These are phyloP conservation scores for Astragalus glycyphyllos DNA, from an alignment of 306 rosid genomes.

Conservation along the genomic window DNA sequence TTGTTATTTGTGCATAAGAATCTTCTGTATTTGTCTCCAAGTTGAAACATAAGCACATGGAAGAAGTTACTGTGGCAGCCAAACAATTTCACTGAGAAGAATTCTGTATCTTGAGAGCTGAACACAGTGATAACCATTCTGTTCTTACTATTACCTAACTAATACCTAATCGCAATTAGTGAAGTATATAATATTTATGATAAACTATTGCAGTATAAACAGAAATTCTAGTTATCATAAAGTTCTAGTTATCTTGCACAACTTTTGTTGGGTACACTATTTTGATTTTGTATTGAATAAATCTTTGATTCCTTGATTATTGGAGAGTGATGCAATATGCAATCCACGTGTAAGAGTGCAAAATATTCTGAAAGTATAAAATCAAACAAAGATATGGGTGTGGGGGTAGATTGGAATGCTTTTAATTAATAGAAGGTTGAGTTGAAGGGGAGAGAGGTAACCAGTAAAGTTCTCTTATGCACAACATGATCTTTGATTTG, in stretches of 20 bases:
- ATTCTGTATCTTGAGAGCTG: background rate
- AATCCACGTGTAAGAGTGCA: slow-evolving; percentile 36
- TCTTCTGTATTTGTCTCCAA: slow-evolving; percentile 39
- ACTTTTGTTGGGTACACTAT: background rate
- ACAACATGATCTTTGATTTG: slow-evolving; percentile 9
- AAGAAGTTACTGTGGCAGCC: slow-evolving; percentile 20
- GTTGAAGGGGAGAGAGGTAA: background rate
- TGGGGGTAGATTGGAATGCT: slow-evolving; percentile 5
- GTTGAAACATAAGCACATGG: slow-evolving; percentile 22
- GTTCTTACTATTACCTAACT: background rate
- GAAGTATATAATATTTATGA: background rate
- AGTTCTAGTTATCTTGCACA: background rate
- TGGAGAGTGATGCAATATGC: slow-evolving; percentile 35
- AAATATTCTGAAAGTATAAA: slow-evolving; percentile 34
- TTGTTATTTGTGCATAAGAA: slow-evolving; percentile 42
- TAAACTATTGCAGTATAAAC: background rate
- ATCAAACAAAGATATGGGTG: slow-evolving; percentile 33
- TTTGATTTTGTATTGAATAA: background rate
- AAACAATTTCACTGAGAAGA: slow-evolving; percentile 29
- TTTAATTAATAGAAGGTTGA: slow-evolving; percentile 16
- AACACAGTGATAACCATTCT: background rate
- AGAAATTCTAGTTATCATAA: background rate
- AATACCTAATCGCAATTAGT: slow-evolving; percentile 1
- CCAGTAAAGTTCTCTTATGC: background rate
- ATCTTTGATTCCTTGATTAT: slow-evolving; percentile 37